A percentile compares a stretch with the other conserved stretches of the same genome.
phyloP scores from a whole-genome alignment of 2,329 filamentous ascomycete species.

The Clarireedia monteithiana region DNA sequence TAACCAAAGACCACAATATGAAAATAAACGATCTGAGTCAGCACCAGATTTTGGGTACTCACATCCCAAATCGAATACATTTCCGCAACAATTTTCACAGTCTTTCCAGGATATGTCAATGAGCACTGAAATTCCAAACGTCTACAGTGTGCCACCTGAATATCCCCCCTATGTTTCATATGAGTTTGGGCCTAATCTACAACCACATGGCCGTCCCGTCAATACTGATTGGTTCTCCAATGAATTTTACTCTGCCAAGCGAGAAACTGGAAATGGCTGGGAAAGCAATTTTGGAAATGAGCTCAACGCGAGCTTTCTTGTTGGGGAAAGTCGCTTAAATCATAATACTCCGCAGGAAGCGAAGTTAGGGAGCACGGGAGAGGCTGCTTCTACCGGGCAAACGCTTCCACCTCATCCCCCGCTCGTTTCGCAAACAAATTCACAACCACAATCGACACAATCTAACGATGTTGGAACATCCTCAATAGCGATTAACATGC shows the following conservation, averaged over 20 bases:
- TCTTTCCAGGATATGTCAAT: not conserved
- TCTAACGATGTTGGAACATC: conserved; percentile 6
- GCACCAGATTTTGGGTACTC: not conserved
- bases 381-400: not conserved
- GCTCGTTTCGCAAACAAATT: too few relatives aligned
- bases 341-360: not conserved
- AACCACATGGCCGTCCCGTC: conserved; percentile 4
- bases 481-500: conserved; percentile 15
- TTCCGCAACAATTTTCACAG: not conserved
- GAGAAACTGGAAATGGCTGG: conserved; percentile 20
- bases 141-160: not conserved
- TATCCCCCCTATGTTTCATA: not conserved
- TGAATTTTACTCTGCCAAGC: conserved; percentile 22
- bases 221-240: conserved; percentile 19
- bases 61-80: not conserved
- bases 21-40: not conserved
- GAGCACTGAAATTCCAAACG: not conserved
- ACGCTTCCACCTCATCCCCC: not conserved
- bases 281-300: conserved; percentile 2
- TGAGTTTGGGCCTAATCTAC: not conserved
- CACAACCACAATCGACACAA: not conserved
- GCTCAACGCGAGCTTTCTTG: conserved; percentile 7
- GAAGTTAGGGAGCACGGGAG: not conserved
- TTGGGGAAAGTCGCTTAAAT: not conserved
- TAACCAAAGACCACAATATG: not conserved